Evolutionary conservation across 2,329 filamentous ascomycete species (phyloP), one percentile per base, ranked within the genome.

Genomic region (Diaporthe sp.): DNA sequence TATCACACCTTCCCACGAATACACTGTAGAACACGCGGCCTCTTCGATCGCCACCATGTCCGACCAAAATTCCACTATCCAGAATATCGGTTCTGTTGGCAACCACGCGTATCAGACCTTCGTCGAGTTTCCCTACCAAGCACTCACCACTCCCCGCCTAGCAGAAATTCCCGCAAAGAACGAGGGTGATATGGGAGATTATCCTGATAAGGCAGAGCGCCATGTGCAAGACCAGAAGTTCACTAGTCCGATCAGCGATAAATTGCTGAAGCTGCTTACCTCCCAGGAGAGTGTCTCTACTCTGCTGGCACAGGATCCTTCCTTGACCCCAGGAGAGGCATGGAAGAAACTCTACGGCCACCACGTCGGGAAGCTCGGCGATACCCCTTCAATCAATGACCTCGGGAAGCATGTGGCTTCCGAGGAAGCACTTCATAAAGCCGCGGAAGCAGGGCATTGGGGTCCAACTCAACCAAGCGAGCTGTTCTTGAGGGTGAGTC

Each of bases 391-490:
- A 9, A 75, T 66, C 25, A 72, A 50, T 40, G 77, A 77, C n/a
- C 78, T 78, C 10, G 76, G 77, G 4, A 77, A 77, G 69, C 78
- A 72, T 28, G 79, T 74, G 71, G 73, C 77, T 45, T 60, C 57
- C 19, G 73, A 81, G 2, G 85, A 88, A 64, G 87, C 89, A 40
- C 80, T 93, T 35, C 82, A 89, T 52, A 86, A 84, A 58, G 91
- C 92, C 1, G 83, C 84, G 10, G 80, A 86, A 72, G 95, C 93
- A 80, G 93, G 93, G 2, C 90, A 89, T 70, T 96, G 93, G 90
- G 93, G 92, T 0, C 80, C 86, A 0, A 86, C 87, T 1, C 82
- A 86, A 69, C 94, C 93, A 0, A 93, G 92, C 76, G 87, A 91
- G 22, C 83, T 95, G 0, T 96, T 96, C 80, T 82, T 95, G 8